Base-by-base conservation (phyloP, 2,329 filamentous ascomycete genomes). In the Xylaria sp. region DNA sequence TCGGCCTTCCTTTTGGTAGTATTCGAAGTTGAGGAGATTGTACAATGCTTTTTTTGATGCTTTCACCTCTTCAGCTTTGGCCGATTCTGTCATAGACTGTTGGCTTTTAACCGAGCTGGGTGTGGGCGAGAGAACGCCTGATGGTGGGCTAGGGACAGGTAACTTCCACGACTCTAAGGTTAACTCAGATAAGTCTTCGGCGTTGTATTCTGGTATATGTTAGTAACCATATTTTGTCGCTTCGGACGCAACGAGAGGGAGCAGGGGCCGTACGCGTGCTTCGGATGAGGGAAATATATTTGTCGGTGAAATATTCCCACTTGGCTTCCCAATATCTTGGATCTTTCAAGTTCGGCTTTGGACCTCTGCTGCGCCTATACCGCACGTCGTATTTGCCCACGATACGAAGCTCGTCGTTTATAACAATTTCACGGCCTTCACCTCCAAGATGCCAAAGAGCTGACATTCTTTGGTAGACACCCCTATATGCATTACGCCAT, bases 391-490 rank as follows among this genome's bases (percentile, higher is more conserved):
- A 30, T 2, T 1, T 6, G 41, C 9, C 53, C 2, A 41, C 18
- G n/a, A 63, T 20, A 2, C 30, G 53, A 18, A 63, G 61, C 43
- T 63, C 61, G 30, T 63, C 61, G 23, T 50, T 63, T 50, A 20
- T 32, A 12, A 63, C 30, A 13, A 50, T 41, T 43, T 63, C 61
- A 10, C 61, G 52, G 7, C 52, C 53, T 50, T 63, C 52, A 1
- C 43, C 52, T 48, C 61, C 61, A 41, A 63, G 52, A 23, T 50
- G 4, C 61, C 61, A 63, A 58, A 63, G 61, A 5, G 52, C 61
- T 41, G 25, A 15, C 61, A 63, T 63, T 32, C 61, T 57, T 30
- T 63, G 23, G 23, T 63, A 63, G 23, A 63, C 61, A 25, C 61
- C 32, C 20, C 10, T 30, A 6, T 41, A 46, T 46, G 61, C 61